These are phyloP conservation scores for Cymbidium sinense DNA, from an alignment of 106 monocot genomes.

Conservation along the genomic window DNA sequence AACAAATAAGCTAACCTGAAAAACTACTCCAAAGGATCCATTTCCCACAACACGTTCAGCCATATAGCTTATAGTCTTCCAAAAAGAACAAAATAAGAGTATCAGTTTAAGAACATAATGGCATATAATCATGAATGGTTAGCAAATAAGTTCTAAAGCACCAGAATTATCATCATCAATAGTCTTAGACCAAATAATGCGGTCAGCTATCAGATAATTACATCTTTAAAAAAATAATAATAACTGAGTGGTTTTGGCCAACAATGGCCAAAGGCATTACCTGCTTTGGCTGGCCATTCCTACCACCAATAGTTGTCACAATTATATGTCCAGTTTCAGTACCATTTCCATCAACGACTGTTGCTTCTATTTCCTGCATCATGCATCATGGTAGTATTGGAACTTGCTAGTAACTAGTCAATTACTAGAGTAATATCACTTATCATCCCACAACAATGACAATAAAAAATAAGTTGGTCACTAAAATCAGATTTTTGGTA, in stretches of 20 bases:
- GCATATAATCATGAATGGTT: background rate
- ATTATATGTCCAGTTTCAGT: slow-evolving; percentile 30
- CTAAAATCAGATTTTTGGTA: background rate
- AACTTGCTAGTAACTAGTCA: background rate
- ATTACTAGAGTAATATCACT: background rate
- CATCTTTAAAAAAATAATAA: background rate
- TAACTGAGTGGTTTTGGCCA: background rate
- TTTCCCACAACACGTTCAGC: slow-evolving; percentile 33
- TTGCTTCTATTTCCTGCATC: slow-evolving; percentile 28
- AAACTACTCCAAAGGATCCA: slow-evolving; percentile 34
- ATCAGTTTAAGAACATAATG: background rate
- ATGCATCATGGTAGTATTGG: background rate
- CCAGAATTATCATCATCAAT: too few species aligned
- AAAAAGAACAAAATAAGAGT: background rate
- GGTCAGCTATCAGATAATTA: background rate
- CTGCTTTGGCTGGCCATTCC: slow-evolving; percentile 44
- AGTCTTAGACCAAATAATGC: too few species aligned
- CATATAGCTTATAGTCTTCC: slow-evolving; percentile 36
- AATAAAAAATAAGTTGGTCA: background rate
- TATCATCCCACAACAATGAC: background rate
- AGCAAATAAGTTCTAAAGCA: too few species aligned
- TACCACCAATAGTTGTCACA: slow-evolving; percentile 34
- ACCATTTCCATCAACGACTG: slow-evolving; percentile 28
- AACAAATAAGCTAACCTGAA: slow-evolving; percentile 17
- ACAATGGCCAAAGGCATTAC: background rate